A percentile compares a stretch with the other conserved stretches of the same genome.
Evolutionary conservation across 164 flowering plant genomes (phyloP).

Genomic region (Dillenia turbinata): DNA sequence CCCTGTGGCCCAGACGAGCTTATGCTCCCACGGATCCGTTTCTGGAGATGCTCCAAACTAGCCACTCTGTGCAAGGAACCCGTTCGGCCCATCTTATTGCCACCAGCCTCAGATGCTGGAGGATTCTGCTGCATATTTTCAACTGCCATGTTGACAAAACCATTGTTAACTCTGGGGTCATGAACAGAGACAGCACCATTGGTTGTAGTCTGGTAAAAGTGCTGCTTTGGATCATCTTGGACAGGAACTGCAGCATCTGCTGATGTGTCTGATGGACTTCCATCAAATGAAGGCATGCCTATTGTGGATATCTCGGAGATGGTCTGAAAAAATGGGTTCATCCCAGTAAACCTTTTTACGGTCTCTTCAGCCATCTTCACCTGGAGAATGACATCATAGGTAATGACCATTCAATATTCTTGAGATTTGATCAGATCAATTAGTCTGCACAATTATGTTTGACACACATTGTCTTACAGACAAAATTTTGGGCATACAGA

Average conservation of each 20-base stretch:
- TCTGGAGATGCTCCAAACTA: conserved; percentile 90
- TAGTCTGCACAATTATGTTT: too few relatives aligned
- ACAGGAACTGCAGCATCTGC: conserved; percentile 70
- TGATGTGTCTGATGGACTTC: conserved; percentile 62
- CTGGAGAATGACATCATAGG: conserved; percentile 29
- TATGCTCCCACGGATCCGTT: conserved; percentile 59
- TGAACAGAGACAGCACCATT: conserved; percentile 17
- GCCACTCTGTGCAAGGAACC: conserved; percentile 83
- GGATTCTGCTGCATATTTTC: conserved; percentile 33
- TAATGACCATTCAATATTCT: too few relatives aligned
- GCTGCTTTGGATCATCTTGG: conserved; percentile 51
- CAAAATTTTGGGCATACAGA: too few relatives aligned
- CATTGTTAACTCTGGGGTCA: conserved; percentile 33
- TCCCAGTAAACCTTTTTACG: conserved; percentile 78
- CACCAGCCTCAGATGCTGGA: conserved; percentile 11
- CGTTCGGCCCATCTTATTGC: conserved; percentile 55
- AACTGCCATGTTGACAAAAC: conserved; percentile 25
- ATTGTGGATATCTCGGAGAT: conserved; percentile 59
- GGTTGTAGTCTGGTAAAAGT: conserved; percentile 37
- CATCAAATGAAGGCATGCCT: conserved; percentile 40
- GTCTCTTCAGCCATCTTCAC: conserved; percentile 95
- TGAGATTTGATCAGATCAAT: too few relatives aligned
- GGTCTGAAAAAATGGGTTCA: conserved; percentile 60
- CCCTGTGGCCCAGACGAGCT: conserved; percentile 23
- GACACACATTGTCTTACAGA: too few relatives aligned